Evolutionary conservation across 2,329 filamentous ascomycete genomes (phyloP).

Genomic region (Phaeosphaeria sp.): DNA sequence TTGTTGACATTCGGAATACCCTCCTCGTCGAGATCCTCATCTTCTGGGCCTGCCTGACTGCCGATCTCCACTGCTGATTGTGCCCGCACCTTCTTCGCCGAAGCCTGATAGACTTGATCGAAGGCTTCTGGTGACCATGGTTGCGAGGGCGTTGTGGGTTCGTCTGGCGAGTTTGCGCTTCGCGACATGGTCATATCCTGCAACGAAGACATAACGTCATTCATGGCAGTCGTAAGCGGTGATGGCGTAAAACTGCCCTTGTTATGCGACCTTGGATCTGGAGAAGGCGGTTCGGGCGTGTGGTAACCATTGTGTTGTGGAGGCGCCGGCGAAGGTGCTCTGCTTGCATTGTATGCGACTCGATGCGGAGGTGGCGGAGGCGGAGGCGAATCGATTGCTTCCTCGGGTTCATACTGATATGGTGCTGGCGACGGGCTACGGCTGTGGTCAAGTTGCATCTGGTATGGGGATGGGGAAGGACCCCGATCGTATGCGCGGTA

Average conservation of each 20-base stretch:
- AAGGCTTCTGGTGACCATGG: conserved; percentile 95
- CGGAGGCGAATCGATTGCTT: conserved; percentile 67
- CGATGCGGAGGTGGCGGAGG: conserved; percentile 84
- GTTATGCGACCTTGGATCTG: conserved; percentile 49
- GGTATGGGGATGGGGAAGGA: conserved; percentile 49
- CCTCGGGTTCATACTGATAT: conserved; percentile 33
- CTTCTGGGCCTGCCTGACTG: conserved; percentile 46
- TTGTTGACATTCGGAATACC: conserved; percentile 77
- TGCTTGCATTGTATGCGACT: conserved; percentile 58
- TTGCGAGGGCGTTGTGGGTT: conserved; percentile 66
- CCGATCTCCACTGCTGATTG: conserved; percentile 78
- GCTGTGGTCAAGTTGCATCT: conserved; percentile 28
- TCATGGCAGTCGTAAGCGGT: conserved; percentile 92
- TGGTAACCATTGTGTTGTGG: conserved; percentile 52
- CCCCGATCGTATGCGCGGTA: conserved; percentile 48
- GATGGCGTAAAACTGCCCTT: conserved; percentile 73
- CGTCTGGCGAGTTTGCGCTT: conserved; percentile 60
- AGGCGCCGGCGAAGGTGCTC: conserved; percentile 43
- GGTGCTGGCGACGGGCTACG: conserved; percentile 40
- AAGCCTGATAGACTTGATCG: conserved; percentile 60
- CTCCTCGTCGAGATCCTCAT: conserved; percentile 64
- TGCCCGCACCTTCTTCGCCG: conserved; percentile 53
- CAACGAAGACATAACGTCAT: conserved; percentile 94
- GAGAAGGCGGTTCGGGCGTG: conserved; percentile 73
- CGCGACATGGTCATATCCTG: conserved; percentile 77